phyloP scores from a whole-genome alignment of 2,329 filamentous ascomycete genomes.

The Alternaria sp. region DNA sequence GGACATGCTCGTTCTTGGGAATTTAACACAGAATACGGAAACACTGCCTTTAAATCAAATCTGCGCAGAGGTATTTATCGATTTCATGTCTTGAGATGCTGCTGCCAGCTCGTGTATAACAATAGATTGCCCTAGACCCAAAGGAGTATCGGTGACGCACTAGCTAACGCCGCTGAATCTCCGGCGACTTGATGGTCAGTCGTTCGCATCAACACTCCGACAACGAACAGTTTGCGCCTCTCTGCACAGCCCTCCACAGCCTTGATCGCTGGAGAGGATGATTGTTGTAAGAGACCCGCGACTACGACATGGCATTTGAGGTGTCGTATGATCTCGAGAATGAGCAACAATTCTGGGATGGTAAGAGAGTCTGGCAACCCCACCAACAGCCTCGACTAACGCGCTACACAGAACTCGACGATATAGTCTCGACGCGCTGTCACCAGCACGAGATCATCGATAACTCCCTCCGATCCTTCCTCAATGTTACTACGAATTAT shows the following conservation, averaged over 20 bases:
- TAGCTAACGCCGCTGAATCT: constrained; percentile 30
- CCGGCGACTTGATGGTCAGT: constrained; percentile 28
- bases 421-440: constrained; percentile 68
- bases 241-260: constrained; percentile 27
- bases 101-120: constrained; percentile 5
- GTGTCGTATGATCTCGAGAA: constrained; percentile 74
- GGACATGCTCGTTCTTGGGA: neutral
- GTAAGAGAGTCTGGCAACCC: constrained; percentile 61
- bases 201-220: constrained; percentile 34
- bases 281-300: constrained; percentile 46
- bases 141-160: constrained; percentile 36
- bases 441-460: constrained; percentile 75
- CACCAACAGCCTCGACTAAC: constrained; percentile 36
- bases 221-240: constrained; percentile 34
- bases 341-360: constrained; percentile 89
- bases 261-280: constrained; percentile 46
- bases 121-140: constrained; percentile 19
- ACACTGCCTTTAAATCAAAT: too few species aligned
- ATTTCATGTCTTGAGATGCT: neutral
- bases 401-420: constrained; percentile 66
- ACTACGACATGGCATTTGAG: constrained; percentile 70
- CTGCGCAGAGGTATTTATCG: neutral
- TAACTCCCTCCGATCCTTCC: constrained; percentile 82
- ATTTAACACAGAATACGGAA: neutral
- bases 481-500: constrained; percentile 78